Evolutionary conservation across 2,329 filamentous ascomycete genomes (phyloP).

Genomic region (Fusarium paranaense): DNA sequence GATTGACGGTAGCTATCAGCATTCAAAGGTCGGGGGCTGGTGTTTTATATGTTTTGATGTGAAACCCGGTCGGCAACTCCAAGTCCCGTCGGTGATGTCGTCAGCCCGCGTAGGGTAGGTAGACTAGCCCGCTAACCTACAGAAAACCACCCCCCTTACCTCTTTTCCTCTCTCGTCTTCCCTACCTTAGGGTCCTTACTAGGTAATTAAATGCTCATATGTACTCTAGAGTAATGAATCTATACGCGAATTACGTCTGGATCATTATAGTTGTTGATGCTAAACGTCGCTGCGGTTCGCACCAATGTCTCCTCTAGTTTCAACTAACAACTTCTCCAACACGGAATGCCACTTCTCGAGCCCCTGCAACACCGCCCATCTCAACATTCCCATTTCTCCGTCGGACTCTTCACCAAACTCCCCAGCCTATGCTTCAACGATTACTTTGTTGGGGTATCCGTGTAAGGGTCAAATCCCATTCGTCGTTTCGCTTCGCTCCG

Average conservation of each 20-base stretch:
- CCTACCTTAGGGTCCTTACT: neutral
- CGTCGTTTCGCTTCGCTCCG: constrained; percentile 59
- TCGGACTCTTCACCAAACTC: constrained; percentile 4
- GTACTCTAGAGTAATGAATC: neutral
- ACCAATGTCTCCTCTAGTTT: neutral
- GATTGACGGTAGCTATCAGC: neutral
- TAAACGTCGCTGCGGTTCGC: neutral
- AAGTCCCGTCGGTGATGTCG: constrained; percentile 20
- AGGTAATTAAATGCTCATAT: neutral
- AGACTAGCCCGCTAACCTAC: neutral
- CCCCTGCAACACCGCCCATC: neutral
- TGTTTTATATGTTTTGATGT: constrained; percentile 14
- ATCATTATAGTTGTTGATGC: neutral
- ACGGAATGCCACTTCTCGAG: neutral
- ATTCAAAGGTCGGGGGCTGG: neutral
- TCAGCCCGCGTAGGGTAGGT: constrained; percentile 15
- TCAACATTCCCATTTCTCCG: constrained; percentile 16
- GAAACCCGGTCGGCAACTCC: constrained; percentile 14
- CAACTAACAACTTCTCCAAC: neutral
- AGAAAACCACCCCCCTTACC: neutral
- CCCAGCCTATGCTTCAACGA: neutral
- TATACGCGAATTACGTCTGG: neutral
- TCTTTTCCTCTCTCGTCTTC: neutral
- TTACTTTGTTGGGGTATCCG: constrained; percentile 54
- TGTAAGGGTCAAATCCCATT: constrained; percentile 69